A percentile compares a stretch with the other conserved stretches of the same genome.
Evolutionary conservation across 2,329 filamentous ascomycete genomes (phyloP).

Genomic region (Pseudogymnoascus sp.): DNA sequence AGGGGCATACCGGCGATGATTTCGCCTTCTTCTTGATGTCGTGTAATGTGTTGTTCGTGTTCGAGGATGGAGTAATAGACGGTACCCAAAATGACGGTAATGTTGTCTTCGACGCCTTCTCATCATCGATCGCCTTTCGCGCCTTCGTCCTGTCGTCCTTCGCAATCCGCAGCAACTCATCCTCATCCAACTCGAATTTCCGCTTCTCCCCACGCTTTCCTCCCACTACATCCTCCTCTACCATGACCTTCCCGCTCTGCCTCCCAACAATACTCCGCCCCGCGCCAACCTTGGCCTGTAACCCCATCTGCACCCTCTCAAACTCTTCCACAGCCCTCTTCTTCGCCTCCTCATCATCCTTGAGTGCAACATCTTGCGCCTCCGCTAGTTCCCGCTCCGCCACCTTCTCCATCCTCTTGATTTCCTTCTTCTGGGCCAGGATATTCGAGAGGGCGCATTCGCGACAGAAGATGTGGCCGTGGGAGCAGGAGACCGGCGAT

Average conservation of each 20-base stretch:
- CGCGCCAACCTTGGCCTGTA: constrained; percentile 33
- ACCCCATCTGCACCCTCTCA: constrained; percentile 73
- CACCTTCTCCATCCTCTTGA: constrained; percentile 68
- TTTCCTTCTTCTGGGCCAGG: constrained; percentile 85
- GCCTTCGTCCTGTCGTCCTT: constrained; percentile 63
- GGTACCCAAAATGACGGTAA: constrained; percentile 92
- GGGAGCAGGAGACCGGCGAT: constrained; percentile 73
- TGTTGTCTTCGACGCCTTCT: constrained; percentile 61
- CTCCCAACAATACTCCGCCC: constrained; percentile 34
- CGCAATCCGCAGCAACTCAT: constrained; percentile 65
- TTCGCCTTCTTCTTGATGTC: constrained; percentile 56
- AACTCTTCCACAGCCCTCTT: constrained; percentile 71
- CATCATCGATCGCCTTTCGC: constrained; percentile 62
- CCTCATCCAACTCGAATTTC: constrained; percentile 74
- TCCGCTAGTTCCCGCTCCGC: constrained; percentile 56
- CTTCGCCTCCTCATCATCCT: constrained; percentile 62
- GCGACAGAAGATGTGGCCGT: constrained; percentile 88
- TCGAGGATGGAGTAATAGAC: constrained; percentile 65
- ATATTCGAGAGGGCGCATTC: constrained; percentile 90
- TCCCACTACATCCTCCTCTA: constrained; percentile 30
- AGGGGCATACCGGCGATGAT: constrained; percentile 66
- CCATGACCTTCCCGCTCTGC: constrained; percentile 37
- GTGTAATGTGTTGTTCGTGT: constrained; percentile 50
- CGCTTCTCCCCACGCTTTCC: constrained; percentile 49
- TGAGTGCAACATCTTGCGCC: constrained; percentile 49